A percentile compares a stretch with the other conserved stretches of the same genome.
phyloP scores from a whole-genome alignment of 805 yeast species.

The Sungouiella thailandica region DNA sequence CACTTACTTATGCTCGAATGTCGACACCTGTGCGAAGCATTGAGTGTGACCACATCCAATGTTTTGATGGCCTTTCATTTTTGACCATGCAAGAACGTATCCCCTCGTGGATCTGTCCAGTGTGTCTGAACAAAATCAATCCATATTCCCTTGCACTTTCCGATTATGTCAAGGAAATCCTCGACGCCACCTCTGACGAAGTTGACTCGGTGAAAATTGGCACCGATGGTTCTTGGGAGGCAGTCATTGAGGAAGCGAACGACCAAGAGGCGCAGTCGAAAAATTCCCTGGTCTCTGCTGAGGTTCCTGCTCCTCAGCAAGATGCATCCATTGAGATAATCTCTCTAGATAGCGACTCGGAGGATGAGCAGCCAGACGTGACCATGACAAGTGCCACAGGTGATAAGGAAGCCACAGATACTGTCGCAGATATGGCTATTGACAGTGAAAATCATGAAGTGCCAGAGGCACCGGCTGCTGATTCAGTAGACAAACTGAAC shows the following conservation, averaged over 20 bases:
- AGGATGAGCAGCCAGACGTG: constrained; percentile 24
- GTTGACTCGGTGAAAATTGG: constrained; percentile 64
- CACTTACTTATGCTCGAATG: constrained; percentile 69
- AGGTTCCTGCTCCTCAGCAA: constrained; percentile 3
- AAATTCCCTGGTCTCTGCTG: constrained; percentile 1
- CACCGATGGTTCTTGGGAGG: constrained; percentile 71
- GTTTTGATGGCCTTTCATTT: constrained; percentile 79
- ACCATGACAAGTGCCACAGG: constrained; percentile 1
- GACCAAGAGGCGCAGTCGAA: background rate
- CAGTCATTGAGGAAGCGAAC: constrained; percentile 13
- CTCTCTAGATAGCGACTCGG: constrained; percentile 47
- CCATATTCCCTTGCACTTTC: constrained; percentile 63
- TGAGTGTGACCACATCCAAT: constrained; percentile 75
- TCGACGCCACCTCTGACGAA: constrained; percentile 47
- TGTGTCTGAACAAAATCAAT: constrained; percentile 54
- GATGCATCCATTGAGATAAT: constrained; percentile 38
- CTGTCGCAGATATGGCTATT: too few species aligned
- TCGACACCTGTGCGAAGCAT: constrained; percentile 65
- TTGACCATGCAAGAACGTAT: constrained; percentile 71
- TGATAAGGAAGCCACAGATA: too few species aligned
- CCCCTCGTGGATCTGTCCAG: constrained; percentile 86
- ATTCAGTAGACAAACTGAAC: too few species aligned
- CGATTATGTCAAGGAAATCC: constrained; percentile 64
- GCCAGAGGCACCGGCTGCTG: too few species aligned
- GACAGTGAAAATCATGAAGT: too few species aligned